These are phyloP conservation scores for Protomyces inundatus DNA, from an alignment of 1,139 yeast species.

Conservation along the genomic window DNA sequence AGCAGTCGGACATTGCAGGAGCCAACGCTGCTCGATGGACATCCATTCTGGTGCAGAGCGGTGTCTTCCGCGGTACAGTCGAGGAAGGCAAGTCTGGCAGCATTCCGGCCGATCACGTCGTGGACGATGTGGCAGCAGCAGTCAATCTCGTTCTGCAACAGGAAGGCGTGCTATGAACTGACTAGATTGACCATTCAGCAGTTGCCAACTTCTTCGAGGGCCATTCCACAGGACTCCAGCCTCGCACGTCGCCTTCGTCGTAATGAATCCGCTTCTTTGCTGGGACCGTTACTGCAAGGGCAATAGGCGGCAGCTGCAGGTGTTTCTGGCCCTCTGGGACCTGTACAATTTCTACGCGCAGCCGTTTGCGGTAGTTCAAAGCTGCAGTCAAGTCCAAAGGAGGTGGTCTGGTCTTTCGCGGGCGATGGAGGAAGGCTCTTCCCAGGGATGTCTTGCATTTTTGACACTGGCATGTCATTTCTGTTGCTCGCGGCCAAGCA, in stretches of 20 bases:
- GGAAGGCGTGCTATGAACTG: constrained; percentile 1
- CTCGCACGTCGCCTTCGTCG: background rate
- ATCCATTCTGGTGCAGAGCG: constrained; percentile 74
- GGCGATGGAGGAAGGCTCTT: background rate
- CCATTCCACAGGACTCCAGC: background rate
- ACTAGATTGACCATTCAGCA: background rate
- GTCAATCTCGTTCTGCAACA: constrained; percentile 72
- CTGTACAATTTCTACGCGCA: background rate
- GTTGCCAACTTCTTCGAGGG: background rate
- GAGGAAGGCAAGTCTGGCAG: constrained; percentile 66
- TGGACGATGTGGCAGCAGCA: constrained; percentile 72
- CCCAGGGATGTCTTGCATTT: background rate
- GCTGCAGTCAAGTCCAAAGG: background rate
- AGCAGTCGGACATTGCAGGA: constrained; percentile 84
- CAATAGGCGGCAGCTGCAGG: too few relatives aligned
- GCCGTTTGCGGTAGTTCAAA: background rate
- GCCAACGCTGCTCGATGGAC: constrained; percentile 88
- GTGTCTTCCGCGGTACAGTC: constrained; percentile 64
- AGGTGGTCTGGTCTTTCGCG: background rate
- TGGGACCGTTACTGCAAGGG: background rate
- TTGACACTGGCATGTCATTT: background rate
- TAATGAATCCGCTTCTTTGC: background rate
- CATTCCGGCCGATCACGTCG: constrained; percentile 67
- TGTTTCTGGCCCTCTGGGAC: background rate
- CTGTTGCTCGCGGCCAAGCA: background rate